phyloP scores from a whole-genome alignment of 345 rosid genomes.

The Noccaea caerulescens region DNA sequence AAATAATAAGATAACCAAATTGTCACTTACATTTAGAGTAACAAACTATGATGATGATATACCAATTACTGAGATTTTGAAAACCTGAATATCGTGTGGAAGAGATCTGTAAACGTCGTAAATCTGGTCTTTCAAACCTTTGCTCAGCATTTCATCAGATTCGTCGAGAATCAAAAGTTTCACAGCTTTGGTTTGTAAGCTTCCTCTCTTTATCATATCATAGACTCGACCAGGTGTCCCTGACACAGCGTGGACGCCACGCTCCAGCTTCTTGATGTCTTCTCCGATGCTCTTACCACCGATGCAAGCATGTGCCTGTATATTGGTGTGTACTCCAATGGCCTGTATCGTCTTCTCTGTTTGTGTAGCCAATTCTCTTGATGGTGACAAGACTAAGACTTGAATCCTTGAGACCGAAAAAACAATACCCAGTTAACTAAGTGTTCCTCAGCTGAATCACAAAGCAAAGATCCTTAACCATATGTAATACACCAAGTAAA shows the following conservation, averaged over 20 bases:
- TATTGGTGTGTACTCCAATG: conserved; percentile 70
- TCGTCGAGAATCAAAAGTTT: conserved; percentile 64
- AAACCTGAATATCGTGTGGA: conserved; percentile 93
- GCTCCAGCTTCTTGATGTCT: conserved; percentile 75
- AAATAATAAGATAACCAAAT: not conserved
- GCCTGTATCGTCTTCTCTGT: conserved; percentile 85
- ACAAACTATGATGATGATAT: not conserved
- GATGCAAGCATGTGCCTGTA: conserved; percentile 86
- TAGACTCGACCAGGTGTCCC: conserved; percentile 98
- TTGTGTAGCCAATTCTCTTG: conserved; percentile 92
- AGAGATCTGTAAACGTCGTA: conserved; percentile 90
- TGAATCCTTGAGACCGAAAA: conserved; percentile 62
- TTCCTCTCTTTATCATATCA: conserved; percentile 97
- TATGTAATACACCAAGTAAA: too few species aligned
- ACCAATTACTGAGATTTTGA: not conserved
- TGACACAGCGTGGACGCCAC: conserved; percentile 68
- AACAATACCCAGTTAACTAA: not conserved
- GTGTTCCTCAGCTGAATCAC: not conserved
- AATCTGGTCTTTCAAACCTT: conserved; percentile 98
- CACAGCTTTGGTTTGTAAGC: conserved; percentile 76
- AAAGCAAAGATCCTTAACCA: too few species aligned
- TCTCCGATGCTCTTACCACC: conserved; percentile 98
- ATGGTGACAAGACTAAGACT: conserved; percentile 87
- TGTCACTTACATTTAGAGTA: not conserved
- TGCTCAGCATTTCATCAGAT: conserved; percentile 96